These are phyloP conservation scores for Vickermania spadyakhi DNA, from an alignment of 208 protist species.

Conservation along the genomic window DNA sequence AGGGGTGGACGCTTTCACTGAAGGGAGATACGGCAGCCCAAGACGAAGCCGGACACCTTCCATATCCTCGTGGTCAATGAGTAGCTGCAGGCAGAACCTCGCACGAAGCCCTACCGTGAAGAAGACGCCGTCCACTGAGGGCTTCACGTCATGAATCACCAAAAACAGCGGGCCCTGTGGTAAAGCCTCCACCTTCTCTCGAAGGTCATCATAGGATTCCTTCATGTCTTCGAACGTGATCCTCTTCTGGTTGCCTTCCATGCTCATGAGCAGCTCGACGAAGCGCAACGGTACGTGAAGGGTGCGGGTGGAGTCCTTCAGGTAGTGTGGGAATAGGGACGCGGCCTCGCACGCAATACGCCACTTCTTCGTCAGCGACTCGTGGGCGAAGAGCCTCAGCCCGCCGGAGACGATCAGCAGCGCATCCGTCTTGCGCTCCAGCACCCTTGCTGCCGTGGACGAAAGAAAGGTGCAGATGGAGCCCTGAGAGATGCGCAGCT, in stretches of 20 bases:
- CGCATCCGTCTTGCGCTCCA: conserved; percentile 50
- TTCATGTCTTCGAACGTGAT: conserved; percentile 38
- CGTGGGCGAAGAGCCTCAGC: conserved; percentile 60
- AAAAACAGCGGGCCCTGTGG: conserved; percentile 43
- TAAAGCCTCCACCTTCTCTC: conserved; percentile 25
- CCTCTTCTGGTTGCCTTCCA: conserved; percentile 60
- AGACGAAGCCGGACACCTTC: conserved; percentile 66
- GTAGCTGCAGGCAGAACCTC: conserved; percentile 53
- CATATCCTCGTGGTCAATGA: conserved; percentile 79
- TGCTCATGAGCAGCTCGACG: conserved; percentile 32
- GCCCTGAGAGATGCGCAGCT: conserved; percentile 38
- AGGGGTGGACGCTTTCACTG: neutral
- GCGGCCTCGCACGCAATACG: conserved; percentile 66
- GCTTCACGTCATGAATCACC: conserved; percentile 31
- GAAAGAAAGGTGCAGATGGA: conserved; percentile 64
- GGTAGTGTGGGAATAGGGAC: conserved; percentile 51
- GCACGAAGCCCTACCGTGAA: conserved; percentile 63
- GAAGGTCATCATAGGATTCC: conserved; percentile 22
- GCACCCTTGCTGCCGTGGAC: conserved; percentile 28
- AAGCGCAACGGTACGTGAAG: conserved; percentile 39
- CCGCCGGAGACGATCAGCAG: conserved; percentile 68
- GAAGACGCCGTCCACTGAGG: conserved; percentile 25
- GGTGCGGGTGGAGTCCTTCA: conserved; percentile 36
- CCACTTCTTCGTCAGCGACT: conserved; percentile 59
- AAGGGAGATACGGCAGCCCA: conserved; percentile 14